phyloP scores from a whole-genome alignment of 1,284 basidiomycete genomes.

The Coniophora puteana region DNA sequence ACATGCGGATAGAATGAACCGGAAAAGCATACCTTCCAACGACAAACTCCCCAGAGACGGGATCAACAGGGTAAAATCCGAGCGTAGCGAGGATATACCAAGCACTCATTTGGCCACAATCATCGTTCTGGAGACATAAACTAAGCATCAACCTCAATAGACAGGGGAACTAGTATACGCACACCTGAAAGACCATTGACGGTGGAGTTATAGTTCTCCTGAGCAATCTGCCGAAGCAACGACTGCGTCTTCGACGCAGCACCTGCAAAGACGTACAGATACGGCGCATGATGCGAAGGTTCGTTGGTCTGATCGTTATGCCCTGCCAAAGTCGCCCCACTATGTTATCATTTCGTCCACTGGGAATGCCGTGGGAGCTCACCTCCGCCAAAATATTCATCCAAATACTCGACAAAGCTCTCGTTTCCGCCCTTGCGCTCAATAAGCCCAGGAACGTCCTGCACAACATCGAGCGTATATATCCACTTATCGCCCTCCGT shows the following conservation, averaged over 20 bases:
- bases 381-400: conserved; percentile 74
- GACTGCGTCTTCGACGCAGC: conserved; percentile 69
- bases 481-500: conserved; percentile 86
- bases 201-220: conserved; percentile 63
- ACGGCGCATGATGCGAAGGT: conserved; percentile 83
- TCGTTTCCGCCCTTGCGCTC: conserved; percentile 60
- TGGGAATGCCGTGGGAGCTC: conserved; percentile 9
- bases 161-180: conserved; percentile 13
- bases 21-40: conserved; percentile 62
- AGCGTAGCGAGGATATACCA: conserved; percentile 84
- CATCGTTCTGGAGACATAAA: conserved; percentile 63
- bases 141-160: not conserved
- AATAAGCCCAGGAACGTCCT: conserved; percentile 65
- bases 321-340: conserved; percentile 31
- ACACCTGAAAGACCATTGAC: conserved; percentile 69
- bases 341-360: not conserved
- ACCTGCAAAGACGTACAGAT: conserved; percentile 72
- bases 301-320: conserved; percentile 86
- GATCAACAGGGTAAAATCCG: conserved; percentile 86
- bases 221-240: conserved; percentile 64
- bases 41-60: conserved; percentile 70
- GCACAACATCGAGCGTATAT: conserved; percentile 76
- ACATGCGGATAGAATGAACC: not conserved
- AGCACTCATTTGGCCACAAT: conserved; percentile 87
- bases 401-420: conserved; percentile 64